Evolutionary conservation across 2,329 filamentous ascomycete species (phyloP).

Genomic region (Aureobasidium sp.): DNA sequence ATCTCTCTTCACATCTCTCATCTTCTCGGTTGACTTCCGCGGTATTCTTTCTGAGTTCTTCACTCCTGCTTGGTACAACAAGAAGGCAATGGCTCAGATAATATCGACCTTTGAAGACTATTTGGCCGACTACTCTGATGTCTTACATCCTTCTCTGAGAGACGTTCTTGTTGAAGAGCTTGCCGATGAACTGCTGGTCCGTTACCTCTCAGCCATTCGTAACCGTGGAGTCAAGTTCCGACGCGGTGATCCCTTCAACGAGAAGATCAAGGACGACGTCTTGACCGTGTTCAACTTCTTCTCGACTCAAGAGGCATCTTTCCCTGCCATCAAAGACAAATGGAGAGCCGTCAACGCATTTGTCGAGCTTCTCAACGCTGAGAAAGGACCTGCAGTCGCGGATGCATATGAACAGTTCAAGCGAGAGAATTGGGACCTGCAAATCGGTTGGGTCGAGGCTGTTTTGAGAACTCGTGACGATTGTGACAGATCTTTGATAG

Average conservation of each 20-base stretch:
- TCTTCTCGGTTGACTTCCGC: constrained; percentile 86
- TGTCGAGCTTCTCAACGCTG: constrained; percentile 65
- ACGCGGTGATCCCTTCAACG: constrained; percentile 76
- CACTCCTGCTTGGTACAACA: constrained; percentile 79
- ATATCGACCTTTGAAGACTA: constrained; percentile 94
- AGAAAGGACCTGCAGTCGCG: constrained; percentile 65
- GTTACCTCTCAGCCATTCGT: constrained; percentile 75
- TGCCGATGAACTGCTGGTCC: constrained; percentile 79
- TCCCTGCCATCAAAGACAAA: constrained; percentile 73
- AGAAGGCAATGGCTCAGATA: constrained; percentile 86
- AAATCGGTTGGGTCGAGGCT: constrained; percentile 91
- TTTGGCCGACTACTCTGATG: constrained; percentile 72
- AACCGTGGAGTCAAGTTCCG: constrained; percentile 83
- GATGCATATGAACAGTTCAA: constrained; percentile 81
- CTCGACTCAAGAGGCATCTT: constrained; percentile 62
- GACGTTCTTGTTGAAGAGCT: constrained; percentile 93
- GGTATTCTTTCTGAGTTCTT: constrained; percentile 83
- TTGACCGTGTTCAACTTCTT: constrained; percentile 88
- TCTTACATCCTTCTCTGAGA: constrained; percentile 77
- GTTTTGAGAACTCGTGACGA: constrained; percentile 83
- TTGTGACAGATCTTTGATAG: constrained; percentile 86
- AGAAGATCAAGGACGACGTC: constrained; percentile 91
- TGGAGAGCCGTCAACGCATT: constrained; percentile 90
- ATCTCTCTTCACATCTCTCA: constrained; percentile 73
- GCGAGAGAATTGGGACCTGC: constrained; percentile 82